These are phyloP conservation scores for Shiraia sp. DNA, from an alignment of 2,329 filamentous ascomycete genomes.

Conservation along the genomic window DNA sequence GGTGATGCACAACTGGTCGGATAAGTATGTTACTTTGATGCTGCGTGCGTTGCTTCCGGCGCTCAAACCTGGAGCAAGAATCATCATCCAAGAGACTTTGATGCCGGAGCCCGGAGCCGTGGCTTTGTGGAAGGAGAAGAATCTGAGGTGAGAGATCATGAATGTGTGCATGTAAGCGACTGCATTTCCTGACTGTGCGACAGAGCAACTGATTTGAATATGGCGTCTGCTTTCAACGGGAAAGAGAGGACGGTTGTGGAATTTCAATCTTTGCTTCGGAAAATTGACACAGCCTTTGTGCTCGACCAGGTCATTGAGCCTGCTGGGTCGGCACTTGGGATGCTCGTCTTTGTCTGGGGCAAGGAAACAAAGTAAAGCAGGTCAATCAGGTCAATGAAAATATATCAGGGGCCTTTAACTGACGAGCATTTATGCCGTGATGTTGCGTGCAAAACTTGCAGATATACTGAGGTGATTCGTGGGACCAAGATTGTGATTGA, in stretches of 20 bases:
- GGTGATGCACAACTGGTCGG: slow-evolving; percentile 45
- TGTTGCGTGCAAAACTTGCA: no score
- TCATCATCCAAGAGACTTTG: slow-evolving; percentile 39
- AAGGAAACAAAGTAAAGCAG: background rate
- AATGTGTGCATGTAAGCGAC: no score
- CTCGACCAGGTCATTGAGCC: background rate
- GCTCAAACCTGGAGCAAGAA: slow-evolving; percentile 4
- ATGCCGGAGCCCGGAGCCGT: slow-evolving; percentile 12
- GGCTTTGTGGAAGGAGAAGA: slow-evolving; percentile 6
- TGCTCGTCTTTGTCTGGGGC: background rate
- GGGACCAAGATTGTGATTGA: no score
- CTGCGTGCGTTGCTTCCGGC: slow-evolving; percentile 4
- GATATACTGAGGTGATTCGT: no score
- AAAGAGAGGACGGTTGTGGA: background rate
- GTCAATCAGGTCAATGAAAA: no score
- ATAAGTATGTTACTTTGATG: slow-evolving; percentile 15
- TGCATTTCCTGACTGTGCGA: no score
- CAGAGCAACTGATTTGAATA: slow-evolving; percentile 2
- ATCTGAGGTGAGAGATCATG: no score
- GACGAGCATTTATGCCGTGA: no score
- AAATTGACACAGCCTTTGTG: background rate
- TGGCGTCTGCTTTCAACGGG: background rate
- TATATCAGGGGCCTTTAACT: no score
- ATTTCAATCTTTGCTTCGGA: background rate
- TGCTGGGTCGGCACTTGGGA: background rate